phyloP scores from a whole-genome alignment of 176 grass and related monocot genomes.

The Oryza meridionalis region DNA sequence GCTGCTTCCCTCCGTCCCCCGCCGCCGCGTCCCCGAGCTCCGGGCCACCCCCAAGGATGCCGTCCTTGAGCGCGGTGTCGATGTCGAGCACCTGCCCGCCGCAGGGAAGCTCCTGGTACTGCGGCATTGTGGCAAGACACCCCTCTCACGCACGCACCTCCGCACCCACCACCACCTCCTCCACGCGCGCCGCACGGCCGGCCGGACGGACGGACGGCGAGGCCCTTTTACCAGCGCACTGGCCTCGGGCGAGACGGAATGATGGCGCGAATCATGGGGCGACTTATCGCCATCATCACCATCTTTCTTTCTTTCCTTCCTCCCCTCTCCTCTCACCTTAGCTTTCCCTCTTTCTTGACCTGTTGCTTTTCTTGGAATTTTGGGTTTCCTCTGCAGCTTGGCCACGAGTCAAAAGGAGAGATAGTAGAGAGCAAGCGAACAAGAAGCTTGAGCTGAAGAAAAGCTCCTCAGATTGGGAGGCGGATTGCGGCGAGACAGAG shows the following conservation, averaged over 20 bases:
- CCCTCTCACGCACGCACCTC: not conserved
- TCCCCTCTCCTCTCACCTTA: not conserved
- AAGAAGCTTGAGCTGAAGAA: constrained; percentile 29
- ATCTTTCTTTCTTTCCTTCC: constrained; percentile 38
- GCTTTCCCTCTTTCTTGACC: constrained; percentile 56
- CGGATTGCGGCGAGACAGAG: constrained; percentile 26
- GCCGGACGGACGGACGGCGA: constrained; percentile 33
- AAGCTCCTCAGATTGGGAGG: constrained; percentile 23
- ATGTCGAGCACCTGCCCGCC: constrained; percentile 95
- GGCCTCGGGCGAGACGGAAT: constrained; percentile 39
- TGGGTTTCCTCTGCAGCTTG: constrained; percentile 35
- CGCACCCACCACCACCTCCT: not conserved
- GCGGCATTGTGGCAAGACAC: constrained; percentile 61
- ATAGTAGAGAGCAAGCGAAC: not conserved
- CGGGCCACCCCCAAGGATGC: constrained; percentile 65
- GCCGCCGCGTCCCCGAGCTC: constrained; percentile 43
- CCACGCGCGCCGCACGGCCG: constrained; percentile 19
- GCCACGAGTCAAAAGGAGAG: constrained; percentile 35
- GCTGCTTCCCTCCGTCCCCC: constrained; percentile 50
- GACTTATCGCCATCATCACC: constrained; percentile 50
- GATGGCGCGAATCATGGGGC: constrained; percentile 61
- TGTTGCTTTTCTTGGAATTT: constrained; percentile 50
- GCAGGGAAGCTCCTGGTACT: constrained; percentile 77
- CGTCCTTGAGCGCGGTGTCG: constrained; percentile 92
- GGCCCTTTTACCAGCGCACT: constrained; percentile 31